Conservation (phyloP, 768 basidiomycete genomes). For the Lactarius sp. region DNA sequence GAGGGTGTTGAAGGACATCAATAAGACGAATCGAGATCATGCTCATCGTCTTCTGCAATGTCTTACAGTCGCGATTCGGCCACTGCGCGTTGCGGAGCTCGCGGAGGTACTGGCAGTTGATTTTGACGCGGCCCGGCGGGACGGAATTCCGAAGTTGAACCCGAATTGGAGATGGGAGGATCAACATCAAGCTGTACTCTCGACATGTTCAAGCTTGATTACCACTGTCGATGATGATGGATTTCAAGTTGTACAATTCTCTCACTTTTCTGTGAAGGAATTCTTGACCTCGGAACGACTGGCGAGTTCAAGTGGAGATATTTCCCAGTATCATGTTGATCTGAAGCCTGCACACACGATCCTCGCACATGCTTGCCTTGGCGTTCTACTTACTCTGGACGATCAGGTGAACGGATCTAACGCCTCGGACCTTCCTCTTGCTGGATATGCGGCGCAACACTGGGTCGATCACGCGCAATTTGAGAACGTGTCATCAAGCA, state of each 20-base stretch:
- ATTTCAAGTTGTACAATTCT: slow-evolving; percentile 9
- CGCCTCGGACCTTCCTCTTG: background rate
- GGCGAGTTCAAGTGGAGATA: background rate
- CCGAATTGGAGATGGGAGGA: slow-evolving; percentile 1
- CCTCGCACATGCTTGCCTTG: slow-evolving; percentile 9
- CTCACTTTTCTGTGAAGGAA: slow-evolving; percentile 14
- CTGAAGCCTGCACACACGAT: slow-evolving; percentile 2
- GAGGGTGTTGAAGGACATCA: background rate
- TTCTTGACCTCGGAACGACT: slow-evolving; percentile 7
- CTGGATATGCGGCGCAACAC: background rate
- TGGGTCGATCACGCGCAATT: slow-evolving; percentile 7
- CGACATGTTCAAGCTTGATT: slow-evolving; percentile 11
- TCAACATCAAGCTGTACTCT: background rate
- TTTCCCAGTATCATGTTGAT: background rate
- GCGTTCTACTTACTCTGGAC: slow-evolving; percentile 3
- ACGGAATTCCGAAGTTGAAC: background rate
- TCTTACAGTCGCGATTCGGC: background rate
- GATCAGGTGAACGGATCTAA: background rate
- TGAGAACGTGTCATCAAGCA: background rate
- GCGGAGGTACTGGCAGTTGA: slow-evolving; percentile 13
- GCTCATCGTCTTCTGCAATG: slow-evolving; percentile 6
- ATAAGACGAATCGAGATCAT: background rate
- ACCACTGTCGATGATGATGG: background rate
- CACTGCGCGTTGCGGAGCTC: background rate
- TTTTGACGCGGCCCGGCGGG: background rate